phyloP scores from a whole-genome alignment of 495 filamentous ascomycete species.

The Podospora sp. region DNA sequence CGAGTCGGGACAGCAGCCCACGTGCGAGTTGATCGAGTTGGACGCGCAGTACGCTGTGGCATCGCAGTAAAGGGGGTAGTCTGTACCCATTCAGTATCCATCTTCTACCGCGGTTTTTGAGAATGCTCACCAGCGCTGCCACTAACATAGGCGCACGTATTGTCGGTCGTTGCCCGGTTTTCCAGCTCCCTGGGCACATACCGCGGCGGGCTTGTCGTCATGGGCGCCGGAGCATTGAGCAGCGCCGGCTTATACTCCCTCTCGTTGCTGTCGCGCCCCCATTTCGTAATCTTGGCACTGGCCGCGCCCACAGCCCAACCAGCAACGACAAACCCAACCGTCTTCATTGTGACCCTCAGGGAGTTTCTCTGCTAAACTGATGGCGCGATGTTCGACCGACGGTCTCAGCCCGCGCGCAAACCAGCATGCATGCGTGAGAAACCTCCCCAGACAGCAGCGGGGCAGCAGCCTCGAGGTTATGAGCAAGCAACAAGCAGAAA shows the following conservation, averaged over 20 bases:
- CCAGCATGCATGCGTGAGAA: neutral
- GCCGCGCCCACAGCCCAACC: constrained; percentile 25
- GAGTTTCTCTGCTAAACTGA: too few relatives aligned
- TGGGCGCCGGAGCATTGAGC: constrained; percentile 13
- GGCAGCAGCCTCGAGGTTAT: neutral
- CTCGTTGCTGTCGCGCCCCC: constrained; percentile 23
- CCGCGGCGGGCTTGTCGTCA: constrained; percentile 15
- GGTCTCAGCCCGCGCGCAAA: neutral
- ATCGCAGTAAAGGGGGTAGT: constrained; percentile 29
- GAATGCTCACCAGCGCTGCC: constrained; percentile 23
- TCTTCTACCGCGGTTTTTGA: neutral
- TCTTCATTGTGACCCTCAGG: constrained; percentile 17
- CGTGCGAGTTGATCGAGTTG: constrained; percentile 26
- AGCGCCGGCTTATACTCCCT: constrained; percentile 22
- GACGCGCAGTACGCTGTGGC: constrained; percentile 24
- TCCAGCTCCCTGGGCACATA: neutral
- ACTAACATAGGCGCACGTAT: constrained; percentile 34
- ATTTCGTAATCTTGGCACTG: constrained; percentile 27
- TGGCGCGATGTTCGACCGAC: neutral
- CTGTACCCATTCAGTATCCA: neutral
- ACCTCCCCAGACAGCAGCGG: neutral
- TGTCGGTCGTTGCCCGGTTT: constrained; percentile 17
- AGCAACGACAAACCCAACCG: constrained; percentile 23
- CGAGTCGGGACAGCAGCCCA: constrained; percentile 35
- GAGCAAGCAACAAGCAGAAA: neutral